Percentiles rank a stretch among this genome's conserved stretches.
Evolutionary conservation across 768 basidiomycete genomes (phyloP).

Genomic region (Cystoderma amianthinum): DNA sequence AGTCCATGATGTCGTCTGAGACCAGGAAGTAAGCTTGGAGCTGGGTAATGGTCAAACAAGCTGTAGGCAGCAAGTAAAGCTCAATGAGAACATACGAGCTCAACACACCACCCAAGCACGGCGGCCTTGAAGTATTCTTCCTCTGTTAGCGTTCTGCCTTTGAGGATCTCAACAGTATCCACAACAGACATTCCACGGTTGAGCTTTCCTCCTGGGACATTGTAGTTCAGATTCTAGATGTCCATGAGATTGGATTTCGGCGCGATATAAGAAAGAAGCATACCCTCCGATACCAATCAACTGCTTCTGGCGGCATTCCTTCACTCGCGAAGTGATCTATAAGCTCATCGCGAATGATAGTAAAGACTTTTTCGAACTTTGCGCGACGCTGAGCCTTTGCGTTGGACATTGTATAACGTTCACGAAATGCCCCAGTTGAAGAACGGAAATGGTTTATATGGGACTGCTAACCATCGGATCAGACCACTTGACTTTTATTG

Average conservation of each 20-base stretch:
- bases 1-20: conserved; percentile 97
- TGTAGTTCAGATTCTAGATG: conserved; percentile 78
- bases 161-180: conserved; percentile 86
- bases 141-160: conserved; percentile 60
- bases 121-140: conserved; percentile 88
- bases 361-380: background rate
- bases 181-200: conserved; percentile 96
- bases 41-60: conserved; percentile 27
- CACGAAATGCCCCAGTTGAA: too few species aligned
- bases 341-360: conserved; percentile 1
- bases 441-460: too few species aligned
- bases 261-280: conserved; percentile 5
- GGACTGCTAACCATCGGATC: too few species aligned
- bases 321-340: background rate
- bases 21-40: conserved; percentile 98
- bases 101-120: conserved; percentile 91
- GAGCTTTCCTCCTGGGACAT: conserved; percentile 94
- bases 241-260: background rate
- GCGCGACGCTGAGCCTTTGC: background rate
- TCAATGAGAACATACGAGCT: conserved; percentile 78
- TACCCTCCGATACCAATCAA: conserved; percentile 1
- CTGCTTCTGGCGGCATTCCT: background rate
- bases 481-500: too few species aligned
- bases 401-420: too few species aligned
- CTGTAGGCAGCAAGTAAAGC: background rate